Conservation (phyloP, 345 rosid genomes). For the Rhodamnia rubescens region DNA sequence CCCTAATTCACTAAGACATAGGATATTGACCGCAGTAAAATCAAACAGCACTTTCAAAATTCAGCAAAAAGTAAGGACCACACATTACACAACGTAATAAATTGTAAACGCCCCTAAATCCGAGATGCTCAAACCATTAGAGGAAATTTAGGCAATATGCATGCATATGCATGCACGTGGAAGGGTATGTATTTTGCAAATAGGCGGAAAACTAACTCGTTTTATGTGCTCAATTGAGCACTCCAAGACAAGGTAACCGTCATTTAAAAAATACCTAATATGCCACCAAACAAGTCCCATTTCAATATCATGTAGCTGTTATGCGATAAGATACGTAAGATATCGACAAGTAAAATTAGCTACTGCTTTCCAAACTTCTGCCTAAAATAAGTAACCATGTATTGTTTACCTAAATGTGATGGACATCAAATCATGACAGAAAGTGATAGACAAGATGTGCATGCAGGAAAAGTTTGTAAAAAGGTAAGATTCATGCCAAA, state of each 20-base stretch:
- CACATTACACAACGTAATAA: neutral
- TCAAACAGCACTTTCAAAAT: neutral
- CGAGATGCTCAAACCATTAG: neutral
- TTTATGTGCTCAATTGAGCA: neutral
- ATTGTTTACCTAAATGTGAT: neutral
- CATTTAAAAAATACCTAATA: neutral
- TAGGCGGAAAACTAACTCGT: neutral
- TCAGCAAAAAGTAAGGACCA: neutral
- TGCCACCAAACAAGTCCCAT: neutral
- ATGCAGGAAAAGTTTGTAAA: neutral
- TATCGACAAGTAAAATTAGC: neutral
- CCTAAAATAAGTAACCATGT: neutral
- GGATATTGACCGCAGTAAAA: neutral
- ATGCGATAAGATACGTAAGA: neutral
- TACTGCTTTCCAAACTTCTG: neutral
- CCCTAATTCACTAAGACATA: neutral
- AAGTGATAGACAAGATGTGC: neutral
- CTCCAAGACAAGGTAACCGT: neutral
- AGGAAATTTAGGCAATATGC: neutral
- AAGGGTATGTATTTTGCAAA: neutral
- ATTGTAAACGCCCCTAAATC: neutral
- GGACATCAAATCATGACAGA: neutral
- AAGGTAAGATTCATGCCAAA: neutral
- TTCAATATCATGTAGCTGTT: neutral
- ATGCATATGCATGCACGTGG: neutral